phyloP scores from a whole-genome alignment of 345 rosid species.

The Hibiscus tridactylites region DNA sequence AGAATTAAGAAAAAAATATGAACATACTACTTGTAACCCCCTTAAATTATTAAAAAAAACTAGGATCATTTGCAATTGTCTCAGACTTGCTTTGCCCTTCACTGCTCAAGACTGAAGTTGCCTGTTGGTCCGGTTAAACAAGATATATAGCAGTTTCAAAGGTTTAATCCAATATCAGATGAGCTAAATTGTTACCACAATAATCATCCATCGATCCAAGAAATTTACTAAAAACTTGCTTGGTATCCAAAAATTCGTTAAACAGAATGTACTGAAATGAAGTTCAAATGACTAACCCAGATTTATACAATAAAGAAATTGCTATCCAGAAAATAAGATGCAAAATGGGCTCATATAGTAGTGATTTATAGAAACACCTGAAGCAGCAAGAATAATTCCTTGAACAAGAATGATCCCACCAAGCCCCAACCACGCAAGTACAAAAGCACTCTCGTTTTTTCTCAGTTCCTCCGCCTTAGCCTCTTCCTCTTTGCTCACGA shows the following conservation, averaged over 20 bases:
- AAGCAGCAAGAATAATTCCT: slow-evolving; percentile 68
- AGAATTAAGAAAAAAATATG: no score
- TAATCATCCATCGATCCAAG: neutral
- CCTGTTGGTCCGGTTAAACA: neutral
- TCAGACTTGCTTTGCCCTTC: neutral
- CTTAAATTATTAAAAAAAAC: no score
- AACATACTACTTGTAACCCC: no score
- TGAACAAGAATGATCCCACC: slow-evolving; percentile 62
- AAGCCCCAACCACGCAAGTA: slow-evolving; percentile 77
- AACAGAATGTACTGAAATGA: neutral
- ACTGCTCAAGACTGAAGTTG: neutral
- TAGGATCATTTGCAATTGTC: neutral
- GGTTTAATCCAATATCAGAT: neutral
- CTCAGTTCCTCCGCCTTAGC: slow-evolving; percentile 47
- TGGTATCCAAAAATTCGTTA: neutral
- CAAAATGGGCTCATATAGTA: neutral
- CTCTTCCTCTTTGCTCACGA: slow-evolving; percentile 42
- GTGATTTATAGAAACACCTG: slow-evolving; percentile 35
- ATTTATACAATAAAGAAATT: neutral
- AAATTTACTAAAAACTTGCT: neutral
- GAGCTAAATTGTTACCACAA: neutral
- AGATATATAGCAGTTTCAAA: neutral
- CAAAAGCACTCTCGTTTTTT: slow-evolving; percentile 76
- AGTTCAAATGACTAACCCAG: neutral
- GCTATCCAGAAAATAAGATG: neutral